Evolutionary conservation across 495 filamentous ascomycete genomes (phyloP).

Genomic region (Penicillium odoratum): DNA sequence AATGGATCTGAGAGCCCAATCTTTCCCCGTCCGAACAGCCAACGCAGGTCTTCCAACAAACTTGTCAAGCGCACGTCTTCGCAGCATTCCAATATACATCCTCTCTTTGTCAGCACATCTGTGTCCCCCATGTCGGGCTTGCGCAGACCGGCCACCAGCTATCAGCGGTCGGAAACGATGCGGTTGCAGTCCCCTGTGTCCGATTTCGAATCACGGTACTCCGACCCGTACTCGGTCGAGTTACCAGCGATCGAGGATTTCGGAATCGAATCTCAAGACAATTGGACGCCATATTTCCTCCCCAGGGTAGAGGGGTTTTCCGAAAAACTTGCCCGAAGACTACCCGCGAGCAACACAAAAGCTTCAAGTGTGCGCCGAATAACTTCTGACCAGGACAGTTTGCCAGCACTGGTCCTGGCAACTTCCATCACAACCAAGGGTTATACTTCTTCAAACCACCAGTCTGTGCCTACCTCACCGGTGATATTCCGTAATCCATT

Average conservation of each 20-base stretch:
- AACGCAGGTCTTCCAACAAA: conserved; percentile 71
- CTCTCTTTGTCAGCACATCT: conserved; percentile 27
- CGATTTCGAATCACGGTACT: conserved; percentile 33
- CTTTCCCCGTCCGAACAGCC: conserved; percentile 42
- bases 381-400: conserved; percentile 21
- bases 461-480: conserved; percentile 16
- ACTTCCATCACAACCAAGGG: conserved; percentile 31
- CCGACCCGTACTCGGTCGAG: conserved; percentile 15
- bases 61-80: conserved; percentile 82
- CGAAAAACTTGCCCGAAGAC: conserved; percentile 37
- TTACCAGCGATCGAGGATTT: conserved; percentile 19
- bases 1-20: conserved; percentile 71
- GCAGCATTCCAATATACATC: conserved; percentile 47
- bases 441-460: background rate
- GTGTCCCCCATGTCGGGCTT: conserved; percentile 60
- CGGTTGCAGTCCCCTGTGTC: conserved; percentile 45
- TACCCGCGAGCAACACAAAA: conserved; percentile 31
- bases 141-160: conserved; percentile 80
- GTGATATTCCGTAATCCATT: conserved; percentile 42
- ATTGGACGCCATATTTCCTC: conserved; percentile 51
- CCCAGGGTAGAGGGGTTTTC: conserved; percentile 33
- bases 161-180: conserved; percentile 76
- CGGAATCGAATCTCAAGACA: conserved; percentile 18
- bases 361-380: conserved; percentile 30
- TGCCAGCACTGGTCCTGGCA: conserved; percentile 44